phyloP scores from a whole-genome alignment of 805 yeast genomes.

The Candida sakaeoensis region DNA sequence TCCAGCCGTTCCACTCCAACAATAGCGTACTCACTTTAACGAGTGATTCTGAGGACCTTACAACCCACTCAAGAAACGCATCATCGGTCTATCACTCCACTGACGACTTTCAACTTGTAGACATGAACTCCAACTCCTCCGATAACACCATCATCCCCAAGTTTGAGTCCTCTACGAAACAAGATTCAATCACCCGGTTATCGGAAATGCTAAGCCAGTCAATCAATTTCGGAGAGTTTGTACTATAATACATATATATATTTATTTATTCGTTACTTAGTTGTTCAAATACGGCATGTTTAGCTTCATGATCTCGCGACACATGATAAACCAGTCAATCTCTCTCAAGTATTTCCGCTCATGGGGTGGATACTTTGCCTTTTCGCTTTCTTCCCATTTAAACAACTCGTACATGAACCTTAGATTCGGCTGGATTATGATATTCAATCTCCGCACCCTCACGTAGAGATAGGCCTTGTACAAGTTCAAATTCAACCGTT shows the following conservation, averaged over 20 bases:
- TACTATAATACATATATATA: not conserved
- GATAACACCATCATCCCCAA: slow-evolving; percentile 21
- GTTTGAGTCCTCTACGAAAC: slow-evolving; percentile 12
- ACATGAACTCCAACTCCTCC: slow-evolving; percentile 2
- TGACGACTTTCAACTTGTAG: slow-evolving; percentile 1
- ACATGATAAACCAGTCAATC: slow-evolving; percentile 84
- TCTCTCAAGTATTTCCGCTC: slow-evolving; percentile 44
- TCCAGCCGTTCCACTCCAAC: slow-evolving; percentile 8
- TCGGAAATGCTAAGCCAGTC: slow-evolving; percentile 30
- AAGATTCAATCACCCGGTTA: slow-evolving; percentile 30
- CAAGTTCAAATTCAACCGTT: slow-evolving; percentile 58
- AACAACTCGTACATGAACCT: slow-evolving; percentile 88
- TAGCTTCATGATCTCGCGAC: slow-evolving; percentile 76
- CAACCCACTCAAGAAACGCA: not conserved
- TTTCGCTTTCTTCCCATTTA: slow-evolving; percentile 41
- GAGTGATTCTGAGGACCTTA: slow-evolving; percentile 8
- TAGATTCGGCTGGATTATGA: slow-evolving; percentile 90
- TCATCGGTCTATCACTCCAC: slow-evolving; percentile 4
- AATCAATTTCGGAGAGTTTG: slow-evolving; percentile 11
- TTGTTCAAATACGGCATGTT: slow-evolving; percentile 60
- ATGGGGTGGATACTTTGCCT: slow-evolving; percentile 4
- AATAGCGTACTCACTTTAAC: slow-evolving; percentile 12
- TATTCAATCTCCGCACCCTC: slow-evolving; percentile 84
- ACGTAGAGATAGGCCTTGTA: slow-evolving; percentile 83
- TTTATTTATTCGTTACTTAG: slow-evolving; percentile 1